Evolutionary conservation across 495 filamentous ascomycete species (phyloP), one percentile per base, ranked within the genome.

Genomic region (Poronia punctata): DNA sequence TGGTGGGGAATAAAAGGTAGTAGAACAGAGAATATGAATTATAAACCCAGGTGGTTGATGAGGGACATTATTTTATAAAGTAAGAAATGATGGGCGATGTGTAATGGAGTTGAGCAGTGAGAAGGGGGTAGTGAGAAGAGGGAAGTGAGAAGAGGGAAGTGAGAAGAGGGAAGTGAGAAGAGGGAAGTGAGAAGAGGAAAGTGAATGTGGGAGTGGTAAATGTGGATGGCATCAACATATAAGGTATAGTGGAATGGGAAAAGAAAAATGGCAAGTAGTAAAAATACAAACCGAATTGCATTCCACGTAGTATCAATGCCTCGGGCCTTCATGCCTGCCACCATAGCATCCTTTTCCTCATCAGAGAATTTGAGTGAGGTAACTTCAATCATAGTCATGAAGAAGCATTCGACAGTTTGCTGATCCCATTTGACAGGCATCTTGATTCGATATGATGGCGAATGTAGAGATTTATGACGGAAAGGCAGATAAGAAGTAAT

Each of bases 221-320:
- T n/a, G n/a, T n/a, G n/a, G n/a, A n/a, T n/a, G n/a, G n/a, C n/a
- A n/a, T n/a, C n/a, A n/a, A n/a, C n/a, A n/a, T n/a, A n/a, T n/a
- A n/a, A n/a, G n/a, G n/a, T n/a, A 14, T 33, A 32, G 25, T 8
- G 24, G 16, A 1, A 33, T 18, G 25, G 26, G 40, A 43, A 41
- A 22, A n/a, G n/a, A n/a, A n/a, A n/a, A n/a, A n/a, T n/a, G n/a
- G n/a, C n/a, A 9, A 41, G 2, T 16, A 23, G 19, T 19, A 10
- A 5, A 27, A 27, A n/a, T 7, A n/a, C 24, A 27, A 27, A 61
- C 62, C 62, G 50, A 7, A 66, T 57, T 14, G 48, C 59, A 16
- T 66, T 66, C 62, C 62, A 66, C 20, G 12, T 43, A 3, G 61
- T 54, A 8, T 52, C 25, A 24, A 57, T 49, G 4, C 56, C 53